Base-by-base conservation (phyloP, 176 grass and related monocot genomes). In the Carex kokanica region DNA sequence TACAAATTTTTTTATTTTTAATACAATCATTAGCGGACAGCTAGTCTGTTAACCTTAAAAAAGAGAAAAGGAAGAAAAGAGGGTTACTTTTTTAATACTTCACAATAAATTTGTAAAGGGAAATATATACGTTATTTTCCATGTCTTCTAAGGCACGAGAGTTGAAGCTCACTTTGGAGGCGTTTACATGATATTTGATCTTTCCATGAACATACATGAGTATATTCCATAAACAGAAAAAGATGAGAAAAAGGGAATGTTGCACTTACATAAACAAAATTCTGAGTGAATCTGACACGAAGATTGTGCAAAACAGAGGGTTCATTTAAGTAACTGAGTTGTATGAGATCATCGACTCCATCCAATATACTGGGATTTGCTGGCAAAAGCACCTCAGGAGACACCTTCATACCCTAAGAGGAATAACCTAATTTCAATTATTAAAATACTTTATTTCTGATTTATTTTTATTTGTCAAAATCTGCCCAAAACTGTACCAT, bases 341-440 rank as follows among this genome's bases (percentile, higher is more conserved):
- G 93, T 85, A 99, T 99, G 58, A 99, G 86, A 95, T 99, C 90
- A 86, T 99, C 93, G 5, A 93, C 88, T 69, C 97, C 97, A 88
- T 96, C 93, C 53, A 99, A 89, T 85, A 99, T 86, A 88, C 88
- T 90, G 77, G 97, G 97, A 78, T 99, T 99, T 56, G 91, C 86
- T 15, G 93, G 89, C 82, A 99, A 86, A 47, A 99, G 85, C 81
- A 81, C 88, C 60, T 95, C 97, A 60, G 85, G 78, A 70, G 85
- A 91, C 61, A 92, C 72, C 34, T 67, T 96, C 77, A 96, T 83
- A 83, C 89, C 88, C 97, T 99, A 84, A 34, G 6, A 60, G 86
- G 73, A 88, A 20, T 85, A 88, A 88, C 4, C 17, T 79, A 47
- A 52, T 65, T 80, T 82, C 62, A 82, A 66, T 82, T 65, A 66